phyloP scores from a whole-genome alignment of 2,329 filamentous ascomycete genomes.

The Aspergillus caelatus region DNA sequence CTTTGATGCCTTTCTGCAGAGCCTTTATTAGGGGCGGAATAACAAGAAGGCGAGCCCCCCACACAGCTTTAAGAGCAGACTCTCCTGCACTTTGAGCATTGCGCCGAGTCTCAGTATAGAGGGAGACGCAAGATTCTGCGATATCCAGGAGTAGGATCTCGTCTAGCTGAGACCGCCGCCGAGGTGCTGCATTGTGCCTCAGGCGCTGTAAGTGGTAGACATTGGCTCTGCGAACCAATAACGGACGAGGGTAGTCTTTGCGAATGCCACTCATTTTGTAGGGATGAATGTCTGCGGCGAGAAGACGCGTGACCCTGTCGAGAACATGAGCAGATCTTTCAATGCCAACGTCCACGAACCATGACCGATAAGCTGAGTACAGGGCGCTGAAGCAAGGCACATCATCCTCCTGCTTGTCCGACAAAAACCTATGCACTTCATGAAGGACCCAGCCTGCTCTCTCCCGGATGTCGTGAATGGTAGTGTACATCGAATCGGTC shows the following conservation, averaged over 20 bases:
- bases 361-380: conserved; percentile 89
- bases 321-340: conserved; percentile 92
- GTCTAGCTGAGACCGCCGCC: conserved; percentile 88
- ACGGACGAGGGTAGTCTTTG: conserved; percentile 87
- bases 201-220: conserved; percentile 94
- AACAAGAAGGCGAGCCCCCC: conserved; percentile 83
- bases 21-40: conserved; percentile 83
- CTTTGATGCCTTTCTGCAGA: conserved; percentile 75
- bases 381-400: conserved; percentile 92
- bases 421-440: conserved; percentile 80
- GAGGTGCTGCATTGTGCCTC: conserved; percentile 86
- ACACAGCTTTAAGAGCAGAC: conserved; percentile 86
- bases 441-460: conserved; percentile 79
- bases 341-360: conserved; percentile 97
- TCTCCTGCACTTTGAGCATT: conserved; percentile 91
- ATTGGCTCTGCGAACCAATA: conserved; percentile 90
- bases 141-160: conserved; percentile 82
- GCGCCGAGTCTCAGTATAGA: conserved; percentile 93
- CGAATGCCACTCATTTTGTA: conserved; percentile 93
- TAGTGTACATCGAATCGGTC: conserved; percentile 67
- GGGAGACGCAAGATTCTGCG: conserved; percentile 83
- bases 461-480: conserved; percentile 79
- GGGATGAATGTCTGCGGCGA: conserved; percentile 82
- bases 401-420: conserved; percentile 86
- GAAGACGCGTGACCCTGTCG: conserved; percentile 80